Percentiles rank a stretch among this genome's conserved stretches.
Conservation (phyloP, 768 basidiomycete genomes). For the Mycena pura region DNA sequence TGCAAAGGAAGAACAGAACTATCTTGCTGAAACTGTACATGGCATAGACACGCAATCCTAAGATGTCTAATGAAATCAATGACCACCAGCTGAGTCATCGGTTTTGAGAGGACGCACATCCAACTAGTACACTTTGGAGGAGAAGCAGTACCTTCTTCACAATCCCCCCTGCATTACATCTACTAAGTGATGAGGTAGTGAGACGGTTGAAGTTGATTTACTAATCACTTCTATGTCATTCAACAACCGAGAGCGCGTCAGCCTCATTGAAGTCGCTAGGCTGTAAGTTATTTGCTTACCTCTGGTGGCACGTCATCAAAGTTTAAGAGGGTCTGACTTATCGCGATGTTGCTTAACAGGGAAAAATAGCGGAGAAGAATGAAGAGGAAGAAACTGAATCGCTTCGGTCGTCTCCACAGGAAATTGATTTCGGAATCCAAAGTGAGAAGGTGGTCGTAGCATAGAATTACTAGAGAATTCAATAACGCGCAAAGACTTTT, state of each 20-base stretch:
- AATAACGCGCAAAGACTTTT: neutral
- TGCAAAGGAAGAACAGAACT: neutral
- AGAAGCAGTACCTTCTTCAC: no score
- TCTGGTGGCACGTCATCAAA: neutral
- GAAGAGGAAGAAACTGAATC: conserved; percentile 3
- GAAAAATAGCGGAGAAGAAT: neutral
- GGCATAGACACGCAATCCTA: neutral
- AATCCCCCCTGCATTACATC: neutral
- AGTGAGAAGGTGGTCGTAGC: neutral
- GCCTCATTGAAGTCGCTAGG: neutral
- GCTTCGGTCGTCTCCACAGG: neutral
- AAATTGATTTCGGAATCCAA: neutral
- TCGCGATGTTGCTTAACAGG: neutral
- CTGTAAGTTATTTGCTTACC: neutral
- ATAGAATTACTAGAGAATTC: neutral
- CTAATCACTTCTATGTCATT: neutral
- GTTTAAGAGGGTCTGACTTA: neutral
- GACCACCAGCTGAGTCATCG: neutral
- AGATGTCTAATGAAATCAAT: neutral
- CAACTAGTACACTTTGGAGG: neutral
- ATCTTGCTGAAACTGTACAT: neutral
- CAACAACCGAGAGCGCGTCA: neutral
- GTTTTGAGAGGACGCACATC: neutral
- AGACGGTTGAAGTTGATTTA: neutral
- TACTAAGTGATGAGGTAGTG: neutral